Evolutionary conservation across 306 rosid species (phyloP).

Genomic region (Sicyos edulis): DNA sequence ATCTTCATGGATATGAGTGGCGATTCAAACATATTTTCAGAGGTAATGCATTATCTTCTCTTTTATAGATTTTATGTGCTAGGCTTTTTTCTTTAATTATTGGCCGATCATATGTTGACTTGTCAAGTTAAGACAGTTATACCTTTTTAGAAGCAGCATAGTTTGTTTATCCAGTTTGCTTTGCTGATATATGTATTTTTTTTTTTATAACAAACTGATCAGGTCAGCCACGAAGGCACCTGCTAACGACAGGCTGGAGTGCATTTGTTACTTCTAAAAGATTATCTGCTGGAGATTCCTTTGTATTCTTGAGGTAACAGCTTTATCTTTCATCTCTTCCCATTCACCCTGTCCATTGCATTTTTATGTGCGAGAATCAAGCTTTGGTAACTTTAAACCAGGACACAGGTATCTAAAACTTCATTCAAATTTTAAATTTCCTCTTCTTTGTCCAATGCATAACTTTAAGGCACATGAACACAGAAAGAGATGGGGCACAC

Average conservation of each 20-base stretch:
- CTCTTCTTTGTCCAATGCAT: not conserved
- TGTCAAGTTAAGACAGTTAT: not conserved
- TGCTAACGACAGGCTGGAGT: slow-evolving; percentile 98
- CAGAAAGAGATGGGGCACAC: not conserved
- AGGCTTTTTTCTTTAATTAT: not conserved
- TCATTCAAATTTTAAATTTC: not conserved
- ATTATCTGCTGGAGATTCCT: slow-evolving; percentile 85
- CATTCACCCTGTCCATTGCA: slow-evolving; percentile 12
- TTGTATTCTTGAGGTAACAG: slow-evolving; percentile 69
- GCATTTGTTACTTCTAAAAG: slow-evolving; percentile 90
- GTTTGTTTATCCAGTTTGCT: slow-evolving; percentile 10
- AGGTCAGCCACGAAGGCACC: slow-evolving; percentile 97
- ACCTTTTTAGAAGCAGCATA: not conserved
- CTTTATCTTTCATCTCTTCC: not conserved
- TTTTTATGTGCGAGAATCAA: slow-evolving; percentile 5
- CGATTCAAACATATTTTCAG: slow-evolving; percentile 91
- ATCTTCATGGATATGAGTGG: slow-evolving; percentile 94
- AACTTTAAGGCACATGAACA: slow-evolving; percentile 8
- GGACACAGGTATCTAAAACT: not conserved
- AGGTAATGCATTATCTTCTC: slow-evolving; percentile 35
- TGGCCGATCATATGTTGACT: not conserved
- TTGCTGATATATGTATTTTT: slow-evolving; percentile 1
- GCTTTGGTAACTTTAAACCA: not conserved
- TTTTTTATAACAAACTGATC: slow-evolving; percentile 24
- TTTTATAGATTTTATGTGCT: not conserved